phyloP scores from a whole-genome alignment of 306 rosid species.

The Cicer arietinum region DNA sequence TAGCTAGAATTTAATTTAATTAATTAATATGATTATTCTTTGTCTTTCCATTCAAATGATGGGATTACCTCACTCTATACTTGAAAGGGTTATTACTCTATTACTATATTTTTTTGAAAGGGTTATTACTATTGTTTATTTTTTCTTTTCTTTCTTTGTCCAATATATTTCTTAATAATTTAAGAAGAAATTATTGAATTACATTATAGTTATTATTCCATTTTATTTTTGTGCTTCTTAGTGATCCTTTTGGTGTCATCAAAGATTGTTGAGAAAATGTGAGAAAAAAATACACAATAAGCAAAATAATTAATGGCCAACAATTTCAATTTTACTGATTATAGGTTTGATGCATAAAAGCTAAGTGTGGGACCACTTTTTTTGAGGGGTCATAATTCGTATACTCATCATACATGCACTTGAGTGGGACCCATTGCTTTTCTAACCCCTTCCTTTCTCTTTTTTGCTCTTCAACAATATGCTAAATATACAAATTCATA shows the following conservation, averaged over 20 bases:
- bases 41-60: constrained; percentile 53
- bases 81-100: constrained; percentile 48
- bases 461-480: neutral
- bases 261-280: constrained; percentile 24
- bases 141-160: constrained; percentile 30
- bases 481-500: constrained; percentile 15
- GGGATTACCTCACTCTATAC: constrained; percentile 46
- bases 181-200: constrained; percentile 25
- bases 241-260: constrained; percentile 37
- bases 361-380: constrained; percentile 44
- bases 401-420: constrained; percentile 56
- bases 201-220: constrained; percentile 24
- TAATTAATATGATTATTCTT: constrained; percentile 35
- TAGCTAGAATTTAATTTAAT: constrained; percentile 23
- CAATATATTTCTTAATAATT: neutral
- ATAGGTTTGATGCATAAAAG: constrained; percentile 43
- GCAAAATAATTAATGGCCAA: constrained; percentile 22
- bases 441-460: neutral
- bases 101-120: constrained; percentile 45
- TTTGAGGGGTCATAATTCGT: constrained; percentile 38
- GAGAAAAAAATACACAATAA: neutral
- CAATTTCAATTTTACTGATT: constrained; percentile 18
- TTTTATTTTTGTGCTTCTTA: constrained; percentile 11
- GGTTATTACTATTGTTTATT: constrained; percentile 44
- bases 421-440: constrained; percentile 47